Conservation (phyloP, 192 early-diverging fungal species). For the Jimgerdemannia lactiflua region DNA sequence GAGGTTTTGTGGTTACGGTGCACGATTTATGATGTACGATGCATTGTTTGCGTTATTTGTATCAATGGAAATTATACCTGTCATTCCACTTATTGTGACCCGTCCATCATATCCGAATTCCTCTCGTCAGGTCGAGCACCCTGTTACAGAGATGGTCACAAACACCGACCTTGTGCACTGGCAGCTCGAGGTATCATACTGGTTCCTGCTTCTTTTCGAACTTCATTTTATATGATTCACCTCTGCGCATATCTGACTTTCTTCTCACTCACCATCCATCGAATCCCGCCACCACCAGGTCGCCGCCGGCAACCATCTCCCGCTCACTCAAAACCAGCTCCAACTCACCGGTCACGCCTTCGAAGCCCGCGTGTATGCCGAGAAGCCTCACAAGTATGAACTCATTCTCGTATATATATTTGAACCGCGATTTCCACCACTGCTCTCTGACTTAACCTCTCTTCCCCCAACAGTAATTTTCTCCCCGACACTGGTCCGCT, state of each 20-base stretch:
- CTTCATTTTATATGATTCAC: too few relatives aligned
- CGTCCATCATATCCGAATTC: too few relatives aligned
- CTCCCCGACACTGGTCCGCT: constrained; percentile 93
- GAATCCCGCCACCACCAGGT: constrained; percentile 47
- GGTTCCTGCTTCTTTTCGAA: too few relatives aligned
- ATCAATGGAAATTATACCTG: too few relatives aligned
- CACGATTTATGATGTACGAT: too few relatives aligned
- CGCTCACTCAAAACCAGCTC: constrained; percentile 67
- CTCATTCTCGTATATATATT: not conserved
- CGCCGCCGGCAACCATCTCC: constrained; percentile 87
- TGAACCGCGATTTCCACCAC: not conserved
- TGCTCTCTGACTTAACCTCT: not conserved
- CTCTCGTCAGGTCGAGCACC: constrained; percentile 93
- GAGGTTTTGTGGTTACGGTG: too few relatives aligned
- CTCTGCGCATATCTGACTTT: too few relatives aligned
- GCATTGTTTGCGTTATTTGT: too few relatives aligned
- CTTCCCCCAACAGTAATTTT: constrained; percentile 63
- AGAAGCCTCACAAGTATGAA: constrained; percentile 78
- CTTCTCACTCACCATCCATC: too few relatives aligned
- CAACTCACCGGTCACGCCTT: constrained; percentile 85
- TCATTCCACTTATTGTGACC: too few relatives aligned
- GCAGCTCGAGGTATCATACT: constrained; percentile 46
- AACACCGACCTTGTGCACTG: constrained; percentile 84
- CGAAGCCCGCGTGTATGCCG: constrained; percentile 97
- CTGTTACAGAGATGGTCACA: constrained; percentile 96